Evolutionary conservation across 176 grass and related monocot species (phyloP).

Genomic region (Puya raimondii): DNA sequence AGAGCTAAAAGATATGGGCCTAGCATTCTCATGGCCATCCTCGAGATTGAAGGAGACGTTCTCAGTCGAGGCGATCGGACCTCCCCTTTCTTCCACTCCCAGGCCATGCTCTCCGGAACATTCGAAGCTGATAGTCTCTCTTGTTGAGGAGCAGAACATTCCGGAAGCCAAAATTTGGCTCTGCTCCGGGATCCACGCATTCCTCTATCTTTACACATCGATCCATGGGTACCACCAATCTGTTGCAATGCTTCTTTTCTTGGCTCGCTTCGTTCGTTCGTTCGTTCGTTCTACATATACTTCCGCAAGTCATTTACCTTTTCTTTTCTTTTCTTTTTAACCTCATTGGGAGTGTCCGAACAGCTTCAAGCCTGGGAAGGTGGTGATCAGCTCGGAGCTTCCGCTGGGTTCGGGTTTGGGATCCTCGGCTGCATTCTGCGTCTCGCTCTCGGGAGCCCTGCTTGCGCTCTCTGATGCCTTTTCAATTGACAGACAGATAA

Average conservation of each 20-base stretch:
- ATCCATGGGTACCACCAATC: constrained; percentile 45
- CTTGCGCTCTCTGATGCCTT: constrained; percentile 29
- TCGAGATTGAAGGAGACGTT: constrained; percentile 34
- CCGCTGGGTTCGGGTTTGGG: constrained; percentile 65
- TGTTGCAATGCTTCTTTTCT: not conserved
- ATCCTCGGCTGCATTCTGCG: constrained; percentile 66
- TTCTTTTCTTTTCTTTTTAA: constrained; percentile 2
- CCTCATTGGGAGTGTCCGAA: not conserved
- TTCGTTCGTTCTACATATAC: too few species aligned
- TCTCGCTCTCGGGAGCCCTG: constrained; percentile 54
- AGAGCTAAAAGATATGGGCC: constrained; percentile 46
- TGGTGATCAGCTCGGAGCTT: constrained; percentile 54
- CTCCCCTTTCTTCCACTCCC: constrained; percentile 2
- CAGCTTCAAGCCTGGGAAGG: constrained; percentile 57
- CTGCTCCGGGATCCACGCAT: constrained; percentile 43
- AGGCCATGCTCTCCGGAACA: constrained; percentile 26
- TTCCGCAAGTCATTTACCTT: not conserved
- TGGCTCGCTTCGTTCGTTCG: not conserved
- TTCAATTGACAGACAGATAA: not conserved
- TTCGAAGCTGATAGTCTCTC: constrained; percentile 22
- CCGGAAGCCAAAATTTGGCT: constrained; percentile 67
- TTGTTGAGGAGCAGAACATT: constrained; percentile 41
- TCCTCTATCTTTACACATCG: constrained; percentile 75
- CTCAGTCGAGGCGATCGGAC: not conserved
- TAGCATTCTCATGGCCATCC: constrained; percentile 58